phyloP scores from a whole-genome alignment of 1,284 basidiomycete genomes.

The Apiotrichum veenhuisii region DNA sequence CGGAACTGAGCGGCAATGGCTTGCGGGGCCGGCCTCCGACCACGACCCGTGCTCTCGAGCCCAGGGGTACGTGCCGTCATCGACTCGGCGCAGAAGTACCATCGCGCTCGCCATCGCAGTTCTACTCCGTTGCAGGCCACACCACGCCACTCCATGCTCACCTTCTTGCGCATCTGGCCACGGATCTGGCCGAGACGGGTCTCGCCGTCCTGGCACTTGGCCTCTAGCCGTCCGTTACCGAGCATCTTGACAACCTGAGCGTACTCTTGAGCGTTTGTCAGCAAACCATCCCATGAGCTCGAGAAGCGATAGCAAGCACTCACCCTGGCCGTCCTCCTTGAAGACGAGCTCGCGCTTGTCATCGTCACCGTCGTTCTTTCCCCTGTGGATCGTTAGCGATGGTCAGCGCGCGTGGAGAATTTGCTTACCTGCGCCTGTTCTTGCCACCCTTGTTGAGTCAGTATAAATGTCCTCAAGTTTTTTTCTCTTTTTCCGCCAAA shows the following conservation, averaged over 20 bases:
- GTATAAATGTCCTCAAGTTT: background rate
- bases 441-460: no score
- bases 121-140: background rate
- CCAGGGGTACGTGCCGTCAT: no score
- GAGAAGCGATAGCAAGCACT: conserved; percentile 21
- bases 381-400: conserved; percentile 57
- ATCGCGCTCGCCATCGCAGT: background rate
- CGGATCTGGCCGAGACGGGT: conserved; percentile 96
- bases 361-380: conserved; percentile 99
- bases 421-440: background rate
- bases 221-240: conserved; percentile 95
- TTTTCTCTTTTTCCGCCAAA: background rate
- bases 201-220: conserved; percentile 97
- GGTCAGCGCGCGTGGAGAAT: background rate
- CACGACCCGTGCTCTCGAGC: no score
- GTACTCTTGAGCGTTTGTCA: conserved; percentile 62
- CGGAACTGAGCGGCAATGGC: no score
- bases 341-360: conserved; percentile 99
- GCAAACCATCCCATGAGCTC: background rate
- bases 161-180: conserved; percentile 99
- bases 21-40: no score
- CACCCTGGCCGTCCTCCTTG: conserved; percentile 93
- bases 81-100: no score
- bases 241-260: conserved; percentile 99
- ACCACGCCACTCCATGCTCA: conserved; percentile 46